phyloP scores from a whole-genome alignment of 208 protist genomes.

The Porcisia hertigi region DNA sequence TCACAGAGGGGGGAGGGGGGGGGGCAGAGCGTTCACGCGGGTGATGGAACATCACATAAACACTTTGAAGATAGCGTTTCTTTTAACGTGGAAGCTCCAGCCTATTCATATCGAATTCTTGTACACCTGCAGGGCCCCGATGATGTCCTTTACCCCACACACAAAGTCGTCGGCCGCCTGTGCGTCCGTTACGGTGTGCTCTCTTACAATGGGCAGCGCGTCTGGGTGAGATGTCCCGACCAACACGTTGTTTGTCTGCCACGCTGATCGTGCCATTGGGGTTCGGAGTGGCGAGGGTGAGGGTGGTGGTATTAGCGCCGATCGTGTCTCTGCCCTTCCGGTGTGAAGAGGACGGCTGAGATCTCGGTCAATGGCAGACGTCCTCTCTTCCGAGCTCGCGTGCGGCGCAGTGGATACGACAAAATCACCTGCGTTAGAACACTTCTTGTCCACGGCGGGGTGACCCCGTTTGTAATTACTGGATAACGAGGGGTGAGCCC shows the following conservation, averaged over 20 bases:
- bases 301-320: slow-evolving; percentile 3
- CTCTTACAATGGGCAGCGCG: slow-evolving; percentile 22
- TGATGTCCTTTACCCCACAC: slow-evolving; percentile 14
- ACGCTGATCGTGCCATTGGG: not conserved
- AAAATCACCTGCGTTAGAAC: slow-evolving; percentile 2
- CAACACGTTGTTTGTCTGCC: not conserved
- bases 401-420: slow-evolving; percentile 25
- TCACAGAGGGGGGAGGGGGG: not conserved
- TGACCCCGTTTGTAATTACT: not conserved
- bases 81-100: not conserved
- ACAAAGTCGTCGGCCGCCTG: slow-evolving; percentile 31
- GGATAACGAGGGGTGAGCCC: not conserved
- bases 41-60: too few species aligned
- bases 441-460: not conserved
- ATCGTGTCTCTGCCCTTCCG: not conserved
- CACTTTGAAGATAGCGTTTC: too few species aligned
- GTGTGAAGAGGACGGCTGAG: not conserved
- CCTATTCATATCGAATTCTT: not conserved
- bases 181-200: slow-evolving; percentile 27
- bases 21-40: not conserved
- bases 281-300: slow-evolving; percentile 4
- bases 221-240: not conserved
- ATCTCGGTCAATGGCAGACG: not conserved
- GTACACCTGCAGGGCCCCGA: slow-evolving; percentile 20
- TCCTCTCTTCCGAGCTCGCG: not conserved